Conservation (phyloP, 2,329 filamentous ascomycete genomes). For the Fusarium equiseti region DNA sequence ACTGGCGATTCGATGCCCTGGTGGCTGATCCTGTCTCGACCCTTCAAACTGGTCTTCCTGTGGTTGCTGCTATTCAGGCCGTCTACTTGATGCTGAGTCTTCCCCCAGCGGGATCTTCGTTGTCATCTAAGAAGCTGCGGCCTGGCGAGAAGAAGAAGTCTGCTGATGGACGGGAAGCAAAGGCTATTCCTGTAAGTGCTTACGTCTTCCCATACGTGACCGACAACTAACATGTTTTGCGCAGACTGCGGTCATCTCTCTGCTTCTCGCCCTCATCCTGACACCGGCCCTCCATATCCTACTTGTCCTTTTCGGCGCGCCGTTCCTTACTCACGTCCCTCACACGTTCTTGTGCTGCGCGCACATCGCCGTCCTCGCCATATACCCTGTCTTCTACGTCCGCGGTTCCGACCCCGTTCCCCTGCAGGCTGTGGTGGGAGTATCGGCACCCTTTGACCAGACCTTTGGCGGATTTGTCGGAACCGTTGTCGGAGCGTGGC, state of each 20-base stretch:
- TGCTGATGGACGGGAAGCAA: slow-evolving; percentile 58
- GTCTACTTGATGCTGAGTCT: slow-evolving; percentile 73
- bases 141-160: slow-evolving; percentile 67
- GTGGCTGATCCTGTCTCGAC: slow-evolving; percentile 77
- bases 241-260: slow-evolving; percentile 60
- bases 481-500: slow-evolving; percentile 84
- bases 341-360: slow-evolving; percentile 85
- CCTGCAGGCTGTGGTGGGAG: slow-evolving; percentile 78
- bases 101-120: slow-evolving; percentile 67
- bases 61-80: slow-evolving; percentile 73
- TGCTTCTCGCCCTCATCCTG: slow-evolving; percentile 75
- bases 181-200: slow-evolving; percentile 60
- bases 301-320: slow-evolving; percentile 91
- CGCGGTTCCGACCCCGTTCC: slow-evolving; percentile 80
- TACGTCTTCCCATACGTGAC: too few relatives aligned
- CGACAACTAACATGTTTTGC: slow-evolving; percentile 18
- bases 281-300: slow-evolving; percentile 72
- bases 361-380: slow-evolving; percentile 82
- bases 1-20: slow-evolving; percentile 72
- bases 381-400: slow-evolving; percentile 86
- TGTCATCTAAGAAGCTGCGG: slow-evolving; percentile 62
- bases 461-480: slow-evolving; percentile 87
- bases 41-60: slow-evolving; percentile 70
- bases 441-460: slow-evolving; percentile 81
- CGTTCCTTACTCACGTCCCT: slow-evolving; percentile 81